Base-by-base conservation (phyloP, 352 stramenopile species). In the Blastocystis sp. region DNA sequence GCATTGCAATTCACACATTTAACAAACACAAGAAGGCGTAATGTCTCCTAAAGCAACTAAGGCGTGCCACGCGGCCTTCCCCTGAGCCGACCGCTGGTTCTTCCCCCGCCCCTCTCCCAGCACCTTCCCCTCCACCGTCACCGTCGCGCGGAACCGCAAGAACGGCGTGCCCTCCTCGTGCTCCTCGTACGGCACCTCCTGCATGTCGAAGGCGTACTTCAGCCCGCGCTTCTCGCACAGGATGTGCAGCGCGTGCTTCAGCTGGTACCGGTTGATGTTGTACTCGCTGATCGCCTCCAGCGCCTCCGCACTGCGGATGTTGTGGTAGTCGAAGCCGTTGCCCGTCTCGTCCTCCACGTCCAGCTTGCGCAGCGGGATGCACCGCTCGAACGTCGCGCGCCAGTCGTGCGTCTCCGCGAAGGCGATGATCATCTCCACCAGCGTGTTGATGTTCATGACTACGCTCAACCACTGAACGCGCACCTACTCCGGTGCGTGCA, bases 381-480 rank as follows among this genome's bases (percentile, higher is more conserved):
- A 77, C 28, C 68, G 34, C 48, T 77, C 68, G 52, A 77, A 77
- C 3, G 68, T 77, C 38, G 42, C 21, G 17, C 43, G 43, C 68
- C 68, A 77, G 48, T 77, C 68, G 28, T 77, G 38, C 11, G 68
- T 77, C 48, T 77, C 68, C 48, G 7, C 2, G 28, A 62, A 77
- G 21, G 68, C 68, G 60, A 77, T 77, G 43, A 77, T 77, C 24
- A 77, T 77, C 68, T 77, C 68, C 48, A 77, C 68, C 40, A 77
- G n/a, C 10, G 68, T 77, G 68, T 77, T 77, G 68, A 77, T 77
- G 21, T 77, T 77, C 68, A 77, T 40, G 17, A 77, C 68, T 77
- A 62, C 68, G 4, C 21, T 77, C 3, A 38, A 48, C 38, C 48
- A 59, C 38, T 28, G 43, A 21, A 19, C n/a, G 9, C 11, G 52